These are phyloP conservation scores for Pythium oligandrum DNA, from an alignment of 352 stramenopile genomes.

Conservation along the genomic window DNA sequence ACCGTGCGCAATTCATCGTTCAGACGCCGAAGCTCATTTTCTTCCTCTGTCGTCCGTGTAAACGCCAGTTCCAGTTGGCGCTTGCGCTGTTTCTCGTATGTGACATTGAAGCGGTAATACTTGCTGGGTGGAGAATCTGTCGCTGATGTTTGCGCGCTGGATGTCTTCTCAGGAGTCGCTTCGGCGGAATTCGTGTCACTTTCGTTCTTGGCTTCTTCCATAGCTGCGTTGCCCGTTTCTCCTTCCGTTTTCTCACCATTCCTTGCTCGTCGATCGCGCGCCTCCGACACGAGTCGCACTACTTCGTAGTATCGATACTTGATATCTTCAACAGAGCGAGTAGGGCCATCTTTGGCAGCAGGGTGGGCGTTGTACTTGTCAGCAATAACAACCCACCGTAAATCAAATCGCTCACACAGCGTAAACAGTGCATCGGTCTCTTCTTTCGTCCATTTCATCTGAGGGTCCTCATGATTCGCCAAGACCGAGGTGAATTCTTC, in stretches of 20 bases:
- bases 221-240: not conserved
- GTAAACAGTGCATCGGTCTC: constrained; percentile 54
- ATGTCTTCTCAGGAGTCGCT: not conserved
- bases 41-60: constrained; percentile 55
- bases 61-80: constrained; percentile 58
- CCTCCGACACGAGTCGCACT: constrained; percentile 36
- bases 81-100: constrained; percentile 73
- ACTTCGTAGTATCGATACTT: constrained; percentile 74
- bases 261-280: constrained; percentile 18
- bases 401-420: constrained; percentile 47
- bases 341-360: constrained; percentile 22
- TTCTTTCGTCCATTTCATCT: constrained; percentile 60
- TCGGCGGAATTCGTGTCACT: not conserved
- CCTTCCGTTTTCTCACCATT: too few relatives aligned
- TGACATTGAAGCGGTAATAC: constrained; percentile 54
- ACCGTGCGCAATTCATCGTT: constrained; percentile 50
- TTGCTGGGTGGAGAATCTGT: constrained; percentile 9
- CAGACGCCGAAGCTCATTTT: constrained; percentile 53
- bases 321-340: constrained; percentile 54
- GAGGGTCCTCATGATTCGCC: constrained; percentile 31
- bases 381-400: constrained; percentile 60
- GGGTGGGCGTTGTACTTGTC: constrained; percentile 52
- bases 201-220: constrained; percentile 1
- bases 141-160: constrained; percentile 1
- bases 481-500: constrained; percentile 48